Percentiles rank a stretch among this genome's conserved stretches.
Conservation (phyloP, 495 filamentous ascomycete genomes). For the Aspergillus wentii region DNA sequence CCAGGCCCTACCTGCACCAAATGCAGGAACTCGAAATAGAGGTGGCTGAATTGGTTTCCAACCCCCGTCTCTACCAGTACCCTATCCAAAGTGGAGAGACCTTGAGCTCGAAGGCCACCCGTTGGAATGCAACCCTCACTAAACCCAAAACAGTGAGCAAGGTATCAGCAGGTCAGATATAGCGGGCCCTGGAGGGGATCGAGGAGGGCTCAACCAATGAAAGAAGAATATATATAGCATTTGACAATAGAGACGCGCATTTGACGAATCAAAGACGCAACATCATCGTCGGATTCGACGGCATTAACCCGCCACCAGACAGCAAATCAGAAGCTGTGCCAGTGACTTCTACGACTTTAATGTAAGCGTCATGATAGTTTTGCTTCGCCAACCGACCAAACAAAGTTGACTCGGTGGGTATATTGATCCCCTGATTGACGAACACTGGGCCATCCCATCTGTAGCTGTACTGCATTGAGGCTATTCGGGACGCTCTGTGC, state of each 20-base stretch:
- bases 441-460: no score
- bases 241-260: slow-evolving; percentile 1
- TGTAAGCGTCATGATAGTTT: slow-evolving; percentile 36
- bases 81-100: slow-evolving; percentile 8
- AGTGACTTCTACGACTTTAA: slow-evolving; percentile 11
- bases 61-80: slow-evolving; percentile 13
- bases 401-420: no score
- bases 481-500: slow-evolving; percentile 1
- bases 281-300: slow-evolving; percentile 3
- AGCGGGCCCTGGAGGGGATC: slow-evolving; percentile 19
- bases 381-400: slow-evolving; percentile 13
- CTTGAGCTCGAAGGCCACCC: slow-evolving; percentile 27
- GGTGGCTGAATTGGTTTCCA: slow-evolving; percentile 20
- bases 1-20: slow-evolving; percentile 18
- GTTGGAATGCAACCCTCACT: slow-evolving; percentile 36
- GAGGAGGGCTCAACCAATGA: slow-evolving; percentile 16
- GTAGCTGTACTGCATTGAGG: no score
- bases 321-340: no score
- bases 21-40: slow-evolving; percentile 10
- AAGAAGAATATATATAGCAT: slow-evolving; percentile 3
- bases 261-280: slow-evolving; percentile 4
- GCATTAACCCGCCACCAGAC: slow-evolving; percentile 4
- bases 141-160: slow-evolving; percentile 27
- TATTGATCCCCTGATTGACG: no score
- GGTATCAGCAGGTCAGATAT: slow-evolving; percentile 21